A percentile compares a stretch with the other conserved stretches of the same genome.
These are phyloP conservation scores for Hirsutella rhossiliensis DNA, from an alignment of 2,329 filamentous ascomycete species.

Conservation along the genomic window DNA sequence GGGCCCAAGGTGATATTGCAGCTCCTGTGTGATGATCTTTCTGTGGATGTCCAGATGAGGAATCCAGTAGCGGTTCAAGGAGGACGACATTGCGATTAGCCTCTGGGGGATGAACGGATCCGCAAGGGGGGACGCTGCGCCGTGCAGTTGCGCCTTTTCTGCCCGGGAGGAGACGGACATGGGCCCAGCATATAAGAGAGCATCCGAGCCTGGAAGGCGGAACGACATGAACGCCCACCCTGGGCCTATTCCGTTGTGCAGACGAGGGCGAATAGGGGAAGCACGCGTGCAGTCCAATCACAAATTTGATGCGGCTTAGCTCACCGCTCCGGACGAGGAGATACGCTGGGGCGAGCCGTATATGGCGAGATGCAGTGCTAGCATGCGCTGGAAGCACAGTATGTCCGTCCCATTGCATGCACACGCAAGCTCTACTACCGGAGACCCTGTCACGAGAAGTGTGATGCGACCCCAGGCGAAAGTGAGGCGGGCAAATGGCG, in stretches of 20 bases:
- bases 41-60: slow-evolving; percentile 47
- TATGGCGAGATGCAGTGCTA: slow-evolving; percentile 1
- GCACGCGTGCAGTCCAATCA: not conserved
- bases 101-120: not conserved
- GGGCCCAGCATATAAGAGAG: not conserved
- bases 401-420: not conserved
- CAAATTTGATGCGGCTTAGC: not conserved
- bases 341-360: not conserved
- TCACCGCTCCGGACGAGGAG: slow-evolving; percentile 1
- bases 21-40: slow-evolving; percentile 45
- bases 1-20: slow-evolving; percentile 46
- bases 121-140: not conserved
- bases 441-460: not conserved
- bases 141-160: not conserved
- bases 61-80: slow-evolving; percentile 49
- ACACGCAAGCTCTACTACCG: not conserved
- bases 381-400: not conserved
- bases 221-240: not conserved
- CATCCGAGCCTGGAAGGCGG: not conserved
- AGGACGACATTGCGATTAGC: slow-evolving; percentile 11
- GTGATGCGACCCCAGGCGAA: not conserved
- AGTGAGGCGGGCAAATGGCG: slow-evolving; percentile 3
- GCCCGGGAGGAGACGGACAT: not conserved
- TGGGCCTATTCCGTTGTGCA: not conserved
- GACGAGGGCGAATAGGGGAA: not conserved